These are phyloP conservation scores for Acacia melanoxylon DNA, from an alignment of 306 rosid species.

Conservation along the genomic window DNA sequence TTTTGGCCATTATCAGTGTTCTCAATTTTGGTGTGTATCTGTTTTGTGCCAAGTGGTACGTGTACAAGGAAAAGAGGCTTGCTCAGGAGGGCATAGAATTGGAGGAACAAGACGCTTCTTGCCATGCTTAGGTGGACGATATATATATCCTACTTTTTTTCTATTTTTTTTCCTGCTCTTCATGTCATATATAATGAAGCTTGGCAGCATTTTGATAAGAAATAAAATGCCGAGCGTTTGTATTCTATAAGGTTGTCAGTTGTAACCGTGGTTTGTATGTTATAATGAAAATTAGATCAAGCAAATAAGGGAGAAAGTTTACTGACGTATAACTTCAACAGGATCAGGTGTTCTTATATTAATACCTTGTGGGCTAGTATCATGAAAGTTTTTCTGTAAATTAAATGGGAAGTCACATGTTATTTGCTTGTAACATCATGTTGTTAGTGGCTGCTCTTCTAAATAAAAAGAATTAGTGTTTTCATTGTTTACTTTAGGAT, in stretches of 20 bases:
- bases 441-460: no score
- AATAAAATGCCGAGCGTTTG: background rate
- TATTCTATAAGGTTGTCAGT: background rate
- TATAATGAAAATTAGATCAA: background rate
- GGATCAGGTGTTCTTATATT: background rate
- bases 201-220: background rate
- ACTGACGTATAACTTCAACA: background rate
- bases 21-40: conserved; percentile 62
- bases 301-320: background rate
- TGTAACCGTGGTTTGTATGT: background rate
- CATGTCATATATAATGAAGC: background rate
- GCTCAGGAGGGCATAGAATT: conserved; percentile 64
- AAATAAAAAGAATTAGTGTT: no score
- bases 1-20: conserved; percentile 65
- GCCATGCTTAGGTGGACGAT: conserved; percentile 27
- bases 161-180: background rate
- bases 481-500: no score
- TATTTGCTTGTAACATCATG: no score
- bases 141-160: background rate
- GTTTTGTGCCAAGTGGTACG: conserved; percentile 81
- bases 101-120: conserved; percentile 46
- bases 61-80: conserved; percentile 78
- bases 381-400: no score
- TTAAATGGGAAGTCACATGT: no score
- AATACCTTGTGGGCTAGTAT: no score